Percentiles rank a stretch among this genome's conserved stretches.
Conservation (phyloP, 2,329 filamentous ascomycete species). For the Hypoxylon sp. region DNA sequence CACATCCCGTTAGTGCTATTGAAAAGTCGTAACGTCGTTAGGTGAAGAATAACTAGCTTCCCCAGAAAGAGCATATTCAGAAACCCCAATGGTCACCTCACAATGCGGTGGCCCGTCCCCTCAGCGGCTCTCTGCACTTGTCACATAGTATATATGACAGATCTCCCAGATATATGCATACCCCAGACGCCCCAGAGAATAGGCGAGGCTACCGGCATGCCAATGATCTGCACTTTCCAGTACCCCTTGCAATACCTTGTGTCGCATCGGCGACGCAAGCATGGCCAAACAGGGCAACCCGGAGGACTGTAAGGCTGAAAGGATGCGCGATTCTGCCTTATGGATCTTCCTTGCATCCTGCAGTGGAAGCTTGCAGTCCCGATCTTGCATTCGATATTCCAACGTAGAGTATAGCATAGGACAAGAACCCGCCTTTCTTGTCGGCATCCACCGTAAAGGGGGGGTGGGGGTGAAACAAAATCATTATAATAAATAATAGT, state of each 20-base stretch:
- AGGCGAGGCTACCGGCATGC: conserved; percentile 27
- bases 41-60: conserved; percentile 3
- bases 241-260: conserved; percentile 23
- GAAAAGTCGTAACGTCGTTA: conserved; percentile 28
- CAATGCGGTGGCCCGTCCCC: conserved; percentile 20
- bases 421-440: background rate
- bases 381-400: conserved; percentile 28
- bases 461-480: conserved; percentile 11
- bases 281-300: conserved; percentile 26
- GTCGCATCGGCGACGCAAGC: conserved; percentile 37
- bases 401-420: conserved; percentile 19
- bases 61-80: conserved; percentile 5
- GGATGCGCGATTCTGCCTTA: conserved; percentile 36
- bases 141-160: conserved; percentile 2
- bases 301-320: conserved; percentile 36
- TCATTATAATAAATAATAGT: conserved; percentile 19
- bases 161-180: conserved; percentile 26
- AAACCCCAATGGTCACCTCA: background rate
- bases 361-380: conserved; percentile 26
- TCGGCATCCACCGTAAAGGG: background rate
- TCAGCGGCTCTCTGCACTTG: conserved; percentile 21
- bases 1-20: background rate
- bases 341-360: conserved; percentile 36
- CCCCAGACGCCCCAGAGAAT: conserved; percentile 10
- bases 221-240: conserved; percentile 10